Evolutionary conservation across 441 rosid genomes (phyloP).

Genomic region (Raphanus hybrid): DNA sequence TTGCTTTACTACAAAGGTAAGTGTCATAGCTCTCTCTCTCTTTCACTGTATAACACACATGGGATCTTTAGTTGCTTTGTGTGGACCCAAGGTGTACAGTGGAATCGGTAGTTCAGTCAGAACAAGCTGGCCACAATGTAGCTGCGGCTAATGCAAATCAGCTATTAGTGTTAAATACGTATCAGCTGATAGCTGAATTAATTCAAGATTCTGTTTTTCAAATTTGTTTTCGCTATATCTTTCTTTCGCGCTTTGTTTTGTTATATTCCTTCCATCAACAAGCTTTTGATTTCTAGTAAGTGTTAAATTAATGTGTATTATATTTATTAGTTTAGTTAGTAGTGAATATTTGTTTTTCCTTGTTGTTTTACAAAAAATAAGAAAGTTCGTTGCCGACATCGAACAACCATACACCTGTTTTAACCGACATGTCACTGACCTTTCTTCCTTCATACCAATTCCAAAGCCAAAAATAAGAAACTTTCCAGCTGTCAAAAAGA

Average conservation of each 20-base stretch:
- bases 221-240: neutral
- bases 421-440: constrained; percentile 27
- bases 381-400: constrained; percentile 15
- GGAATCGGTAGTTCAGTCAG: neutral
- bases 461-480: neutral
- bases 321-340: neutral
- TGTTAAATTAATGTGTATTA: neutral
- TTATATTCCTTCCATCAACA: neutral
- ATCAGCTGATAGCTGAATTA: neutral
- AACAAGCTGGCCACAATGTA: neutral
- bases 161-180: neutral
- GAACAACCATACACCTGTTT: neutral
- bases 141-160: neutral
- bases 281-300: neutral
- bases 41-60: neutral
- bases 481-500: no score
- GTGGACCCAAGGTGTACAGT: neutral
- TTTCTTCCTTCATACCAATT: neutral
- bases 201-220: neutral
- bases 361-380: neutral
- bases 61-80: neutral
- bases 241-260: neutral
- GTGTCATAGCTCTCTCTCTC: neutral
- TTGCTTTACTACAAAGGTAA: neutral
- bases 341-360: neutral